These are phyloP conservation scores for Oryza coarctata DNA, from an alignment of 176 grass and related monocot species.

Conservation along the genomic window DNA sequence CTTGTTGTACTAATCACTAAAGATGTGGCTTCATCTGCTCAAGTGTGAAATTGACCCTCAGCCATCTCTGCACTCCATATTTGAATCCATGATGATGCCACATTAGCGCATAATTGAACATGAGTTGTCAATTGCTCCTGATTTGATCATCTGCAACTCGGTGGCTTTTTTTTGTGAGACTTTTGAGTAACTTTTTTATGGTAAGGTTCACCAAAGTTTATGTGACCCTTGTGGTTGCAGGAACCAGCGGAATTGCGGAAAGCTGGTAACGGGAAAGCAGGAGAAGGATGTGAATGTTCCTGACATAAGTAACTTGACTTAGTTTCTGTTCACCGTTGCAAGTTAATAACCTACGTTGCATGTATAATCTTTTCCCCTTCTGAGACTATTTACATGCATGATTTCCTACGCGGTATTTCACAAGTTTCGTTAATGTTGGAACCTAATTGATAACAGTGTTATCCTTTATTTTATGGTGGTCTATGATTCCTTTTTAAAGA, in stretches of 20 bases:
- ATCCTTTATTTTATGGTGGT: neutral
- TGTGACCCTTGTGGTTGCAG: neutral
- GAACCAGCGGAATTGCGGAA: neutral
- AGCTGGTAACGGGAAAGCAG: neutral
- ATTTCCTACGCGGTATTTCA: neutral
- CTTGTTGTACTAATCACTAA: conserved; percentile 26
- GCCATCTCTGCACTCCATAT: conserved; percentile 5
- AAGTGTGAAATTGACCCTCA: conserved; percentile 21
- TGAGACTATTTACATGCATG: neutral
- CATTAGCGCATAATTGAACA: conserved; percentile 8
- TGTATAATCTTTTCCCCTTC: neutral
- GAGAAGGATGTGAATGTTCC: neutral
- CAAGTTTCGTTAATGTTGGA: neutral
- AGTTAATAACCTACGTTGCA: neutral
- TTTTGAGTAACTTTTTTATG: neutral
- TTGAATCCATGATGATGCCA: conserved; percentile 5
- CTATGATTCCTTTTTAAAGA: neutral
- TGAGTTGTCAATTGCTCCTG: neutral
- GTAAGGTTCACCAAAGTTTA: neutral
- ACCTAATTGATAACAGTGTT: neutral
- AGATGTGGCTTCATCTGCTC: conserved; percentile 30
- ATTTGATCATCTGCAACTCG: neutral
- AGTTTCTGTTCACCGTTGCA: neutral
- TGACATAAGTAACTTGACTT: neutral
- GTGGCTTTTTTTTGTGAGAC: neutral